Percentiles rank a stretch among this genome's conserved stretches.
phyloP scores from a whole-genome alignment of 192 early-diverging fungal species.

The Radiomyces spectabilis region DNA sequence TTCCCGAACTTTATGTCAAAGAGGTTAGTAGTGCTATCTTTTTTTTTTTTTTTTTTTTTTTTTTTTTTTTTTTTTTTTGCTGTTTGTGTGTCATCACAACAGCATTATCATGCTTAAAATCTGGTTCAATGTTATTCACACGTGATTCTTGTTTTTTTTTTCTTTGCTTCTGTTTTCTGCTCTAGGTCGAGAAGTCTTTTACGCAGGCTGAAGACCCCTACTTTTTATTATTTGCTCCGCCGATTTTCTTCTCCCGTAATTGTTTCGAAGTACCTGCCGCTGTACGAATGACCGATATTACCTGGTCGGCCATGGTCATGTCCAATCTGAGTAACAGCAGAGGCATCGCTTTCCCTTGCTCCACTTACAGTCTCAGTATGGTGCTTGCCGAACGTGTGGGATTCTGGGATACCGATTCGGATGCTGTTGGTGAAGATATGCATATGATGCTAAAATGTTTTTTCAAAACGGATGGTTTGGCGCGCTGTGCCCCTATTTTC shows the following conservation, averaged over 20 bases:
- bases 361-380: slow-evolving; percentile 70
- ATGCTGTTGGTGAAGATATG: slow-evolving; percentile 74
- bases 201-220: slow-evolving; percentile 36
- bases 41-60: no score
- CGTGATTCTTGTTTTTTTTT: no score
- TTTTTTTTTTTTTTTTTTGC: no score
- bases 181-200: slow-evolving; percentile 24
- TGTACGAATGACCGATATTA: slow-evolving; percentile 64
- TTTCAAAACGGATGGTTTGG: slow-evolving; percentile 58
- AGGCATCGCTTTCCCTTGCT: slow-evolving; percentile 63
- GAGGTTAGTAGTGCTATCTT: no score
- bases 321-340: slow-evolving; percentile 56
- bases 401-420: slow-evolving; percentile 70
- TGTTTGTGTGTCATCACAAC: no score
- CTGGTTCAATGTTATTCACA: no score
- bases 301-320: slow-evolving; percentile 70
- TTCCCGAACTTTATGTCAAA: slow-evolving; percentile 64
- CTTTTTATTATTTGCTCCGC: slow-evolving; percentile 29
- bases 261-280: slow-evolving; percentile 57
- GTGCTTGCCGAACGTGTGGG: slow-evolving; percentile 60
- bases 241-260: slow-evolving; percentile 52
- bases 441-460: slow-evolving; percentile 78
- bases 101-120: no score
- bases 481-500: slow-evolving; percentile 58
- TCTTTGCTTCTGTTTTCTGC: no score